Evolutionary conservation across 768 basidiomycete species (phyloP).

Genomic region (Crucibulum laeve): DNA sequence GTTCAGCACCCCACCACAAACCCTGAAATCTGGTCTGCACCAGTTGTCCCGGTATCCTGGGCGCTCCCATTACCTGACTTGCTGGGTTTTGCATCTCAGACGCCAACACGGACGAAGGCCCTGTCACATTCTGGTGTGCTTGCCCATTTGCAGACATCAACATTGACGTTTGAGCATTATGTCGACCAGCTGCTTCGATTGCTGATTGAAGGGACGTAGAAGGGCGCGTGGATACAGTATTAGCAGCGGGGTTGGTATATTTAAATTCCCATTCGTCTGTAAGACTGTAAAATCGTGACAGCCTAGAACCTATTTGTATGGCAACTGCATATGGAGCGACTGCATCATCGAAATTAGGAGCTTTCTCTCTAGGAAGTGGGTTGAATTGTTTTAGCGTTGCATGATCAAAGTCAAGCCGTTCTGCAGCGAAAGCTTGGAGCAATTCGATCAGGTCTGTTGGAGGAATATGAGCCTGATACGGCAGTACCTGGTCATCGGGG

Average conservation of each 20-base stretch:
- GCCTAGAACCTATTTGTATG: slow-evolving; percentile 60
- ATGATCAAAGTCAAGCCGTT: slow-evolving; percentile 37
- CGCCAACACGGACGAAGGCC: slow-evolving; percentile 12
- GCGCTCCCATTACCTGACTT: slow-evolving; percentile 13
- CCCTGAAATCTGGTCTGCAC: slow-evolving; percentile 68
- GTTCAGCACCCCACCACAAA: slow-evolving; percentile 87
- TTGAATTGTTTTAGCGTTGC: slow-evolving; percentile 45
- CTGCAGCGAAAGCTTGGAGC: slow-evolving; percentile 39
- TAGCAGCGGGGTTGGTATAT: slow-evolving; percentile 32
- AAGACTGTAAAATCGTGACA: slow-evolving; percentile 65
- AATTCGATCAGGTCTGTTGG: slow-evolving; percentile 45
- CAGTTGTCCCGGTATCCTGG: slow-evolving; percentile 9
- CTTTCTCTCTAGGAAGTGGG: slow-evolving; percentile 32
- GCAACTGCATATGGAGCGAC: slow-evolving; percentile 66
- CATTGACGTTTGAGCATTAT: slow-evolving; percentile 27
- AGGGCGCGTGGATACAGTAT: slow-evolving; percentile 11
- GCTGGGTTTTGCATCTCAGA: slow-evolving; percentile 19
- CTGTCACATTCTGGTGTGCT: not conserved
- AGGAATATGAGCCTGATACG: slow-evolving; percentile 69
- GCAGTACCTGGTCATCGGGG: slow-evolving; percentile 58
- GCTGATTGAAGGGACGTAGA: slow-evolving; percentile 35
- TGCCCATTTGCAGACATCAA: no score
- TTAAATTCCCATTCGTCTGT: slow-evolving; percentile 72
- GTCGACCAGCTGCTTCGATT: slow-evolving; percentile 40
- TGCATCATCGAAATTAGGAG: slow-evolving; percentile 43